Evolutionary conservation across 129 eudicot genomes (phyloP).

Genomic region (Helianthus annuus): DNA sequence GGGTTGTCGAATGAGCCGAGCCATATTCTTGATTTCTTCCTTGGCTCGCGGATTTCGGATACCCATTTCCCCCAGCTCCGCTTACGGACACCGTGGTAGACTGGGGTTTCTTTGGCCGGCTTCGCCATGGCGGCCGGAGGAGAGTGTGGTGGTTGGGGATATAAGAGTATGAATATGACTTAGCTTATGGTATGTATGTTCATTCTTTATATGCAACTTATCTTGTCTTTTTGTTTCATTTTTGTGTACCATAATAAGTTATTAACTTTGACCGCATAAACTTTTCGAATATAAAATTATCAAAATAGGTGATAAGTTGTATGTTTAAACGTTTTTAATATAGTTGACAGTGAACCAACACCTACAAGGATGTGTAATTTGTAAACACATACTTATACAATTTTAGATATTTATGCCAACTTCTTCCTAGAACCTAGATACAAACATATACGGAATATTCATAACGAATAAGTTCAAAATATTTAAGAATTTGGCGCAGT

Average conservation of each 20-base stretch:
- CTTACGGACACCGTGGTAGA: slow-evolving; percentile 27
- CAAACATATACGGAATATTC: background rate
- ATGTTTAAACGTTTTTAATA: background rate
- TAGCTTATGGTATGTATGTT: background rate
- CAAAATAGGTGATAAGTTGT: background rate
- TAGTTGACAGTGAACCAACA: background rate
- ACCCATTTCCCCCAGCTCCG: slow-evolving; percentile 35
- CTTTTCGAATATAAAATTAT: background rate
- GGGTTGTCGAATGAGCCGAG: slow-evolving; percentile 30
- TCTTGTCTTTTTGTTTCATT: background rate
- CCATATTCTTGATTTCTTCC: slow-evolving; percentile 30
- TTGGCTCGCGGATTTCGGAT: slow-evolving; percentile 27
- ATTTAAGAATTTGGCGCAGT: too few relatives aligned
- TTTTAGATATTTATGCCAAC: background rate
- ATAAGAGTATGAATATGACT: background rate
- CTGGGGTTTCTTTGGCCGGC: background rate
- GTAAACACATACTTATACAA: background rate
- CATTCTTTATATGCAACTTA: background rate
- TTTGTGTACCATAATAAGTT: background rate
- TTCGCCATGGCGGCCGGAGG: too few relatives aligned
- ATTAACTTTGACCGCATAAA: background rate
- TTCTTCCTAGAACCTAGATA: background rate
- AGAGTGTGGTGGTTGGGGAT: background rate
- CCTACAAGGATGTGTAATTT: background rate
- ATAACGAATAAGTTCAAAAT: too few relatives aligned